phyloP scores from a whole-genome alignment of 2,329 filamentous ascomycete genomes.

The Paracorniculantispora psalliotae region DNA sequence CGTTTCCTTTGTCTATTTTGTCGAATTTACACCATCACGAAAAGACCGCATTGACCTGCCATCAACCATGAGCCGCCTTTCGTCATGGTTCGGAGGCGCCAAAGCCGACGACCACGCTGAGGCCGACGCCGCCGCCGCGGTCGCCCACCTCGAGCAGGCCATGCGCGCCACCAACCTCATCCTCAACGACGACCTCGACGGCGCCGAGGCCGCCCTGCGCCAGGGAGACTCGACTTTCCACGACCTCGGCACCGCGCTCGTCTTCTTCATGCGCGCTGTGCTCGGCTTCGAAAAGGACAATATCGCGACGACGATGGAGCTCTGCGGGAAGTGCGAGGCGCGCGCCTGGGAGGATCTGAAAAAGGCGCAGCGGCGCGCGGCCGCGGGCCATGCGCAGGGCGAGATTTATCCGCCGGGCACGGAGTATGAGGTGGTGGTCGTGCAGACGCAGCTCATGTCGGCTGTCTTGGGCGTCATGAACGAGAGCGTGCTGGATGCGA shows the following conservation, averaged over 20 bases:
- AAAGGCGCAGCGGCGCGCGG: constrained; percentile 62
- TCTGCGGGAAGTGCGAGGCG: constrained; percentile 70
- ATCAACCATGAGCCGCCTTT: constrained; percentile 41
- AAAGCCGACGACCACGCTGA: constrained; percentile 30
- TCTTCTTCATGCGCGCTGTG: constrained; percentile 79
- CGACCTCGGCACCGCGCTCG: constrained; percentile 72
- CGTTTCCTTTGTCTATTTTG: not conserved
- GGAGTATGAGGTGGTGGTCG: constrained; percentile 79
- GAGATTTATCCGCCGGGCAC: constrained; percentile 69
- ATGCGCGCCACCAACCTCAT: constrained; percentile 65
- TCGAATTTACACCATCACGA: not conserved
- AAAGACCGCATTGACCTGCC: not conserved
- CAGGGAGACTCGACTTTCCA: constrained; percentile 83
- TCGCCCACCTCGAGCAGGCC: constrained; percentile 53
- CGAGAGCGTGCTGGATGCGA: constrained; percentile 84
- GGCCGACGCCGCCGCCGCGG: constrained; percentile 38
- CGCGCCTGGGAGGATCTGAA: constrained; percentile 72
- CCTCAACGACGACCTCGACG: constrained; percentile 85
- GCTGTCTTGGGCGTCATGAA: constrained; percentile 86
- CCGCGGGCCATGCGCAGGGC: constrained; percentile 26
- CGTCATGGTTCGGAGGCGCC: constrained; percentile 44
- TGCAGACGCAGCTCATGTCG: constrained; percentile 82
- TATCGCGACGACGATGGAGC: constrained; percentile 74
- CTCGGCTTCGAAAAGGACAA: constrained; percentile 88
- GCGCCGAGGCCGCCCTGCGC: constrained; percentile 68